phyloP scores from a whole-genome alignment of 202 grass and related monocot species.

The Schoenoplectus tabernaemontani region DNA sequence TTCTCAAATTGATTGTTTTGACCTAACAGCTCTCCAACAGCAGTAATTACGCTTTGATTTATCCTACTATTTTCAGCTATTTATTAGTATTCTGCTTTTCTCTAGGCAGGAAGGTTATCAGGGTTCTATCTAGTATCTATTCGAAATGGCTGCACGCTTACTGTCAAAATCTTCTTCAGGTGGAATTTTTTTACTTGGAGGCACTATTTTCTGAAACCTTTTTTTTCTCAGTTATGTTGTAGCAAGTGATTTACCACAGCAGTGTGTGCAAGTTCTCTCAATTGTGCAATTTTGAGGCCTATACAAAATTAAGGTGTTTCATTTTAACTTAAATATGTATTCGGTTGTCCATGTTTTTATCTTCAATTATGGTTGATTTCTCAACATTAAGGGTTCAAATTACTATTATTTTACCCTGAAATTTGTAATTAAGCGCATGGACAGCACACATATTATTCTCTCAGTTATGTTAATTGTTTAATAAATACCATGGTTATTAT shows the following conservation, averaged over 20 bases:
- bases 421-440: neutral
- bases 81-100: neutral
- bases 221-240: neutral
- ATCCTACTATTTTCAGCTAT: neutral
- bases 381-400: neutral
- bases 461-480: neutral
- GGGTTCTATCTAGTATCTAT: neutral
- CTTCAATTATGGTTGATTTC: neutral
- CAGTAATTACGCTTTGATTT: neutral
- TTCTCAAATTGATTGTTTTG: neutral
- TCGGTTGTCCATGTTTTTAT: neutral
- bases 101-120: neutral
- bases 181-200: neutral
- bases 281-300: neutral
- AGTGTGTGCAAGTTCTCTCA: neutral
- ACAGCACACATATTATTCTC: neutral
- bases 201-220: neutral
- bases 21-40: neutral
- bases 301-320: neutral
- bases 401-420: neutral
- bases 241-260: neutral
- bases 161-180: conserved; percentile 28
- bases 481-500: neutral
- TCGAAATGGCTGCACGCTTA: conserved; percentile 23
- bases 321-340: neutral